Evolutionary conservation across 768 basidiomycete genomes (phyloP).

Genomic region (Lactifluus rugatus): DNA sequence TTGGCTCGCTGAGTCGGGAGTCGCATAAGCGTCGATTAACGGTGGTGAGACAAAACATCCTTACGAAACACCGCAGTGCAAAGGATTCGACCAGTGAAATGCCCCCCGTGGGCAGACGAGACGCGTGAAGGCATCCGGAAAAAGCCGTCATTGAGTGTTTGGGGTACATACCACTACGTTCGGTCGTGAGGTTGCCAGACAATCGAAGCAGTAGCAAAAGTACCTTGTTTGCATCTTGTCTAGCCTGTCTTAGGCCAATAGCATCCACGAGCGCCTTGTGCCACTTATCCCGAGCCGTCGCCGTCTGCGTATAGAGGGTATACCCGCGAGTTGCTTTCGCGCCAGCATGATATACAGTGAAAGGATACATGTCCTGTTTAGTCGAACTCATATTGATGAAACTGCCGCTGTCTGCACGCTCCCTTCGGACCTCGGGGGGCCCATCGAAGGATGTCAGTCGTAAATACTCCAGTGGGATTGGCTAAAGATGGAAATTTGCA

Average conservation of each 20-base stretch:
- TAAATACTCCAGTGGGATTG: conserved; percentile 72
- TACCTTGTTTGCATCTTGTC: conserved; percentile 69
- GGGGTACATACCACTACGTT: conserved; percentile 56
- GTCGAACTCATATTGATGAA: conserved; percentile 46
- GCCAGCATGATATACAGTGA: conserved; percentile 66
- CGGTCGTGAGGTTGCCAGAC: not conserved
- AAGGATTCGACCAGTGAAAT: conserved; percentile 48
- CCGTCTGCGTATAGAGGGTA: conserved; percentile 58
- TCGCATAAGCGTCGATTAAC: conserved; percentile 4
- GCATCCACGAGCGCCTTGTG: conserved; percentile 48
- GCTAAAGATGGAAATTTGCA: conserved; percentile 35
- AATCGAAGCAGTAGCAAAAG: conserved; percentile 11
- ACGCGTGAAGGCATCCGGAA: conserved; percentile 41
- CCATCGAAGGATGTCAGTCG: conserved; percentile 55
- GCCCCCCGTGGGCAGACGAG: conserved; percentile 23
- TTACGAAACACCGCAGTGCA: conserved; percentile 57
- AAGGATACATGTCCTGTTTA: conserved; percentile 55
- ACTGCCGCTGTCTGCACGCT: conserved; percentile 47
- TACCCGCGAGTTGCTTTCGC: conserved; percentile 50
- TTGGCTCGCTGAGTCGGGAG: conserved; percentile 36
- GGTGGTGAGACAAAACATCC: conserved; percentile 20
- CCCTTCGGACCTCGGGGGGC: conserved; percentile 53
- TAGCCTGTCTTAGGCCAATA: conserved; percentile 49
- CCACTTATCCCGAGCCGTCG: conserved; percentile 56
- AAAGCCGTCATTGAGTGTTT: conserved; percentile 46